A percentile compares a stretch with the other conserved stretches of the same genome.
Evolutionary conservation across 2,329 filamentous ascomycete genomes (phyloP).

Genomic region (Calonectria ilicicola): DNA sequence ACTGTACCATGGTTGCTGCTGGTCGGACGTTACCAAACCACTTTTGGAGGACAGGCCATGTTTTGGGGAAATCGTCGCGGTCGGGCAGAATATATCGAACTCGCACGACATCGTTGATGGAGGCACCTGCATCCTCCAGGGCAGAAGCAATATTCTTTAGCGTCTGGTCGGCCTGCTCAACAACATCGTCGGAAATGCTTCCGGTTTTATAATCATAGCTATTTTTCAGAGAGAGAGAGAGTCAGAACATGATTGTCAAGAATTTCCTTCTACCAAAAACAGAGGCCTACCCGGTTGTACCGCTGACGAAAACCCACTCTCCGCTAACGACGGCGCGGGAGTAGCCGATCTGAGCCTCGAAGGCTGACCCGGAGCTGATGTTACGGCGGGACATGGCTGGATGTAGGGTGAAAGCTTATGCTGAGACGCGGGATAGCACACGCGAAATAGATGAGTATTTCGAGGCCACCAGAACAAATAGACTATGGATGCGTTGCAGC

Average conservation of each 20-base stretch:
- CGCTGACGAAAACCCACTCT: constrained; percentile 65
- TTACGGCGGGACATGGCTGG: constrained; percentile 47
- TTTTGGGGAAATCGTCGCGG: constrained; percentile 58
- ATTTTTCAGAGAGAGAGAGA: constrained; percentile 35
- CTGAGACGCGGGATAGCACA: not conserved
- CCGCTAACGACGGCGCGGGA: constrained; percentile 65
- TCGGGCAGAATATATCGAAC: constrained; percentile 65
- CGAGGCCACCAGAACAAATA: not conserved
- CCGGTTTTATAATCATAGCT: constrained; percentile 64
- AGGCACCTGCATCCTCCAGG: constrained; percentile 56
- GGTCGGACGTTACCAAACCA: constrained; percentile 64
- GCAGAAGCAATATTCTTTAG: constrained; percentile 60
- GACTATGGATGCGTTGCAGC: not conserved
- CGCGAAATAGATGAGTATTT: not conserved
- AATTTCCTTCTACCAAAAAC: not conserved
- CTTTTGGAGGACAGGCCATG: constrained; percentile 62
- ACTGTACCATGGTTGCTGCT: constrained; percentile 66
- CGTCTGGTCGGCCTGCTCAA: constrained; percentile 62
- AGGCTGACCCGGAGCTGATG: constrained; percentile 63
- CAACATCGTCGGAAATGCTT: constrained; percentile 57
- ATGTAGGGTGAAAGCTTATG: not conserved
- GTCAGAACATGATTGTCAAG: not conserved
- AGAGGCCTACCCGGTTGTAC: constrained; percentile 62
- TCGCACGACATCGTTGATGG: constrained; percentile 60
- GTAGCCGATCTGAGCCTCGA: constrained; percentile 66